Evolutionary conservation across 352 stramenopile genomes (phyloP), one percentile per base, ranked within the genome.

Genomic region (Pythium folliculosum): DNA sequence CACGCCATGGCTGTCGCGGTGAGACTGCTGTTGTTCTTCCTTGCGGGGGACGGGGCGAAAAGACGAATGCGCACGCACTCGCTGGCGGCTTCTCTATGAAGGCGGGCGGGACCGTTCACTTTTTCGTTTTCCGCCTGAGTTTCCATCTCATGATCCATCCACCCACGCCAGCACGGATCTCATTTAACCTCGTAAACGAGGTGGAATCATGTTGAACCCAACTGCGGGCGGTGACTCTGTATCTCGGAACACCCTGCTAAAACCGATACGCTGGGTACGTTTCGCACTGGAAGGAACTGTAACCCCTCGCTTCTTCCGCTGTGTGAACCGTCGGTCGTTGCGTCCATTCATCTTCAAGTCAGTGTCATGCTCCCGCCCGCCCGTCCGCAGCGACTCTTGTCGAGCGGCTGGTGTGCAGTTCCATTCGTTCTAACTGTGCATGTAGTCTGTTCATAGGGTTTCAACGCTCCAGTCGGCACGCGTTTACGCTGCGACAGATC

Each of bases 1-100:
- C 78, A 91, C 19, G 56, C 78, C 82, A 91, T 90, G 47, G 23
- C 64, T 44, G 23, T 27, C 63, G 48, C 23, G 37, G 30, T 49
- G 40, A 8, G 10, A 23, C 12, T 13, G 16, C 32, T 44, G 23
- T 23, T 40, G n/a, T 13, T 44, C 19, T 61, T 17, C 22, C 30
- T 53, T 55, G 5, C 10, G 22, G 35, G 52, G 51, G 57, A 45
- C 53, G 23, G 50, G 62, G 54, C 56, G 49, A 65, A 70, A 70
- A 61, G 47, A 30, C 63, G 56, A 70, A 65, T 70, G 63, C 60
- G 2, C 27, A 32, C 27, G 27, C 27, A 5, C 27, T 32, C 3
- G 27, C 27, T 32, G 27, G 27, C 27, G 27, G 27, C 35, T 12
- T 17, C 37, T 43, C 10, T n/a, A n/a, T n/a, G n/a, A n/a, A n/a